These are phyloP conservation scores for Halophytophthora batemanensis DNA, from an alignment of 352 stramenopile species.

Conservation along the genomic window DNA sequence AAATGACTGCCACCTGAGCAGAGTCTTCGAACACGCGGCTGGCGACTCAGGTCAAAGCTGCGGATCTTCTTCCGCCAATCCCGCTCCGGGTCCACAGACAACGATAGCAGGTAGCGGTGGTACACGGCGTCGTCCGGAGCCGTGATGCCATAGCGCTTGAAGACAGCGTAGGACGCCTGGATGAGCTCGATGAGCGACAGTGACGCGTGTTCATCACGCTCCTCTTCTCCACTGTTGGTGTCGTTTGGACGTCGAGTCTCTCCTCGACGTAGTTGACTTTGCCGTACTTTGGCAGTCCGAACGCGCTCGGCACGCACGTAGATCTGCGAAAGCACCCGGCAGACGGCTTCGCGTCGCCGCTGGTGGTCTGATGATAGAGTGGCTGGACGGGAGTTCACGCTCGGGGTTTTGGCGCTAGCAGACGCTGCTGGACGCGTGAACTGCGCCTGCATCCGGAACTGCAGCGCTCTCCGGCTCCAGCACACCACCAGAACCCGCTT, in stretches of 20 bases:
- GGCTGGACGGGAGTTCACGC: not conserved
- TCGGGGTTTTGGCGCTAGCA: too few relatives aligned
- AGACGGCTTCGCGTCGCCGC: constrained; percentile 18
- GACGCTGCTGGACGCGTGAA: not conserved
- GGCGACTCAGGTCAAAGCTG: constrained; percentile 19
- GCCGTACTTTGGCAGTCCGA: constrained; percentile 8
- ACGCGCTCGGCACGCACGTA: constrained; percentile 30
- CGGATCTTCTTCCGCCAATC: constrained; percentile 61
- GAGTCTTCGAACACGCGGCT: constrained; percentile 17
- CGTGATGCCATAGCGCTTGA: constrained; percentile 42
- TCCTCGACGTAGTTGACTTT: constrained; percentile 1
- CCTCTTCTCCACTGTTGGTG: not conserved
- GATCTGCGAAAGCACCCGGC: constrained; percentile 50
- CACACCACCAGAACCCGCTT: not conserved
- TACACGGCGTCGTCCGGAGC: constrained; percentile 47
- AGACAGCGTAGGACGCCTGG: constrained; percentile 48
- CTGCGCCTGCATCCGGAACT: constrained; percentile 9
- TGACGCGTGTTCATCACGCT: constrained; percentile 4
- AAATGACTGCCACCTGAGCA: constrained; percentile 6
- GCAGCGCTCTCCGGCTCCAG: too few relatives aligned
- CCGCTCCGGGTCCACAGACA: constrained; percentile 51
- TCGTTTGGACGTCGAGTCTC: not conserved
- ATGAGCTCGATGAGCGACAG: constrained; percentile 66
- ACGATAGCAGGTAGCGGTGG: constrained; percentile 49
- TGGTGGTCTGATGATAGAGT: constrained; percentile 5